Percentiles rank a stretch among this genome's conserved stretches.
phyloP scores from a whole-genome alignment of 2,329 filamentous ascomycete genomes.

The Aspergillus melleus region DNA sequence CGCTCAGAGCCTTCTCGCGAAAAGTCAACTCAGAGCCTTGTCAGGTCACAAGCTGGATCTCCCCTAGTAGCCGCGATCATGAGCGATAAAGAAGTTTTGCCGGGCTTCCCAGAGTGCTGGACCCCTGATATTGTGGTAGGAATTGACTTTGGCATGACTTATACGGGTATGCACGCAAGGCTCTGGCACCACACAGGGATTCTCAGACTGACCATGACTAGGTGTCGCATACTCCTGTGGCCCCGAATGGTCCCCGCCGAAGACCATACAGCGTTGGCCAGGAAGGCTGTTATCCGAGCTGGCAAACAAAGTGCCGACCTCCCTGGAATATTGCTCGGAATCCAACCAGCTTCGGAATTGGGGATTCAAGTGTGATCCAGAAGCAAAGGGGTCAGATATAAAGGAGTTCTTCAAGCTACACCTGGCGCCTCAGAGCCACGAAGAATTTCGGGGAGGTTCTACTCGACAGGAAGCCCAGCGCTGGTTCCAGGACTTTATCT shows the following conservation, averaged over 20 bases:
- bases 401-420: constrained; percentile 42
- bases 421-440: constrained; percentile 31
- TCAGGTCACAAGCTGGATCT: too few relatives aligned
- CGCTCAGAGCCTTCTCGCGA: neutral
- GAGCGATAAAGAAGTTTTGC: constrained; percentile 18
- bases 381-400: constrained; percentile 25
- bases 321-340: constrained; percentile 26
- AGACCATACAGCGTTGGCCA: constrained; percentile 38
- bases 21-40: neutral
- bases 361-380: constrained; percentile 39
- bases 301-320: constrained; percentile 28
- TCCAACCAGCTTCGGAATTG: constrained; percentile 23
- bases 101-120: neutral
- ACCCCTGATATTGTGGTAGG: constrained; percentile 5
- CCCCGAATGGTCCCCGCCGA: constrained; percentile 36
- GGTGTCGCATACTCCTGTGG: constrained; percentile 39
- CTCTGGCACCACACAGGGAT: neutral
- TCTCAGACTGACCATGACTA: constrained; percentile 6
- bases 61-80: constrained; percentile 4
- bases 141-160: constrained; percentile 25
- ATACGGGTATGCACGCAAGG: constrained; percentile 17
- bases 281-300: constrained; percentile 28
- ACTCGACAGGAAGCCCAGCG: constrained; percentile 24
- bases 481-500: constrained; percentile 36
- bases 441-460: constrained; percentile 20